Base-by-base conservation (phyloP, 2,329 filamentous ascomycete species). In the Biscogniauxia mediterranea region DNA sequence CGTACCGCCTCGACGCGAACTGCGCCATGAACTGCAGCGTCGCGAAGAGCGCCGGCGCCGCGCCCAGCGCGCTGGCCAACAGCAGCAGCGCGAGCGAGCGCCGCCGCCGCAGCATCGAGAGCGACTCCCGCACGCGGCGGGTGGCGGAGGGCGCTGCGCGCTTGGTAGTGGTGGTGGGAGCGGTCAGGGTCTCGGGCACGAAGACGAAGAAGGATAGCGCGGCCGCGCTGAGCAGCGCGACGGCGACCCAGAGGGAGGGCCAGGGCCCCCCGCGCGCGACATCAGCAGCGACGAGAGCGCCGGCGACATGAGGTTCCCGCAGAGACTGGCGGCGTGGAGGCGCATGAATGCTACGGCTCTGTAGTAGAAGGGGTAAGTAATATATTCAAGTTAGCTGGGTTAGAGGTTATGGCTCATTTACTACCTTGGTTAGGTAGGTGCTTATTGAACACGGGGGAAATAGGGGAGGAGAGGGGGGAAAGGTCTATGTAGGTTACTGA, bases 251-350 rank as follows among this genome's bases (percentile, higher is more conserved):
- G 7, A 70, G 61, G 0, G 68, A 58, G 7, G 68, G 63, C 73
- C 73, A 74, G 1, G 70, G 69, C 72, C 70, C 1, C 55, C 32
- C n/a, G 19, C 64, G 19, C 66, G 28, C 1, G 28, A 59, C 72
- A 74, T 74, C 42, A 74, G 61, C 8, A 68, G n/a, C 8, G 70
- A 68, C 0, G 70, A 65, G 11, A 74, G 54, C 2, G 66, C 64
- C 1, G 73, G 71, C 0, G 71, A 69, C 1, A 69, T 19, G 1
- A 73, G 61, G 23, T 63, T 68, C 20, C 83, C 83, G 26, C 78
- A 75, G 59, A 85, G 81, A 72, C 74, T 83, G 5, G 81, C 78
- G 3, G 85, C 81, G 7, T 83, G 81, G 61, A 81, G 80, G 74
- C 83, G 81, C 67, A 83, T 81, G 66, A 79, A 79, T 21, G 70